Percentiles rank a stretch among this genome's conserved stretches.
Evolutionary conservation across 2,329 filamentous ascomycete genomes (phyloP).

Genomic region (Clonostachys byssicola): DNA sequence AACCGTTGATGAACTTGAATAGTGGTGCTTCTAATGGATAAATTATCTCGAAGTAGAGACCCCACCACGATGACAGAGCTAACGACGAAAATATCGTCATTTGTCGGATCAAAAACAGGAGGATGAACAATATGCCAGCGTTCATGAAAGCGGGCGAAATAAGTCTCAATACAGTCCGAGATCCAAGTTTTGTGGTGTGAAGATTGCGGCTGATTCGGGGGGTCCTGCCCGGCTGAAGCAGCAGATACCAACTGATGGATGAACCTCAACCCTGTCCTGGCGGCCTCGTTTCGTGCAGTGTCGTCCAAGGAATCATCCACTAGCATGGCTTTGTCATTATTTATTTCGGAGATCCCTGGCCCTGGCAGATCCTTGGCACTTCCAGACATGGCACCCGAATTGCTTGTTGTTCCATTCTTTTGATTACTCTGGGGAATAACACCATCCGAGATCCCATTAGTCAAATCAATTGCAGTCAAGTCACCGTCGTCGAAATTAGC

Average conservation of each 20-base stretch:
- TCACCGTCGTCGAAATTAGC: neutral
- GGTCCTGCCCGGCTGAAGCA: neutral
- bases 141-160: constrained; percentile 32
- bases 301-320: neutral
- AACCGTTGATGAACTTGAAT: constrained; percentile 22
- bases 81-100: constrained; percentile 14
- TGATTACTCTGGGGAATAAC: too few relatives aligned
- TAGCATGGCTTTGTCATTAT: neutral
- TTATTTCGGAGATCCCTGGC: neutral
- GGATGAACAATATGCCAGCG: constrained; percentile 34
- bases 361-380: neutral
- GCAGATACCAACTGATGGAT: constrained; percentile 1
- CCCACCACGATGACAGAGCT: constrained; percentile 30
- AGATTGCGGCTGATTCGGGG: neutral
- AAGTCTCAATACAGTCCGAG: constrained; percentile 16
- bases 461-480: neutral
- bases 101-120: constrained; percentile 23
- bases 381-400: neutral
- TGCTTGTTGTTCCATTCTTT: too few relatives aligned
- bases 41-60: constrained; percentile 25
- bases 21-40: constrained; percentile 14
- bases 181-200: constrained; percentile 9
- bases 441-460: too few relatives aligned
- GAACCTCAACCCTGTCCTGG: neutral
- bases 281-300: neutral